Evolutionary conservation across 2,329 filamentous ascomycete genomes (phyloP), one percentile per base, ranked within the genome.

Genomic region (Grosmannia huntii): DNA sequence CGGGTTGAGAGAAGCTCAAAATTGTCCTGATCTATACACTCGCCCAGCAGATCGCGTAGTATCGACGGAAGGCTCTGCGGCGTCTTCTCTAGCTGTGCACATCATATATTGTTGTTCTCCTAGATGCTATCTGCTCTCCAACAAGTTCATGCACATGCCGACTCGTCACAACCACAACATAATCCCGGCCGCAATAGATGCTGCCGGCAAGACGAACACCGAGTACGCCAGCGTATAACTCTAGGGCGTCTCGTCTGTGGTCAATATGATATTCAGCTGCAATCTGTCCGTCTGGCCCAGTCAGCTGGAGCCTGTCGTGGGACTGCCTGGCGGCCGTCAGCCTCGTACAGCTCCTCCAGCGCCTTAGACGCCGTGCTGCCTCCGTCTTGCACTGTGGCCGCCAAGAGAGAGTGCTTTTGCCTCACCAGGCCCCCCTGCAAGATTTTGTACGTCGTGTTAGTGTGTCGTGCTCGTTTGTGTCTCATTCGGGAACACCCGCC

Each of bases 101-200:
- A 38, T 3, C 11, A 46, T n/a, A n/a, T n/a, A n/a, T n/a, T n/a
- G n/a, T n/a, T n/a, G n/a, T n/a, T n/a, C n/a, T n/a, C n/a, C n/a
- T n/a, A n/a, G n/a, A n/a, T n/a, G n/a, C n/a, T n/a, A n/a, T n/a
- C n/a, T n/a, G n/a, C n/a, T n/a, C n/a, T n/a, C n/a, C n/a, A n/a
- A n/a, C n/a, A n/a, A n/a, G n/a, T n/a, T n/a, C n/a, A n/a, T n/a
- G n/a, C n/a, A n/a, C n/a, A n/a, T 2, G 4, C 7, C 19, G n/a
- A 31, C 59, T 6, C 41, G 70, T 66, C 64, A 72, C 68, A 3
- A 72, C 46, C 23, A 70, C 59, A 5, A 71, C 65, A 55, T 68
- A 70, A 51, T 72, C 1, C 71, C 70, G 4, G 69, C 69, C 4
- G 68, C 63, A n/a, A 73, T 61, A 7, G 71, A 70, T 5, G 69